phyloP scores from a whole-genome alignment of 208 protist species.

The Leishmania amazonensis region DNA sequence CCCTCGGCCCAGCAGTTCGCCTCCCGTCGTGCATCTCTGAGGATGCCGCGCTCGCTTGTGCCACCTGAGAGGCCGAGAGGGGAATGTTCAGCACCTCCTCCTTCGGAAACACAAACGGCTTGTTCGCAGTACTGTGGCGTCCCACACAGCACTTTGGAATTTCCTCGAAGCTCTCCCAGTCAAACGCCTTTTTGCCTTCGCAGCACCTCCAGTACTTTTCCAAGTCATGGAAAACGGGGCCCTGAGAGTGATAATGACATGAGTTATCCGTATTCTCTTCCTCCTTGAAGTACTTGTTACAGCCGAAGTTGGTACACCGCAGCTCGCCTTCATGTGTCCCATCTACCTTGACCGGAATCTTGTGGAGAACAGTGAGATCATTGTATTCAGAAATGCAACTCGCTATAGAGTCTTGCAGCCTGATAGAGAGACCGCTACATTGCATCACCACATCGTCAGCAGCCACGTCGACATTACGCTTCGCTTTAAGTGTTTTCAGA shows the following conservation, averaged over 20 bases:
- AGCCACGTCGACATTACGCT: conserved; percentile 32
- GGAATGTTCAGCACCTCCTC: conserved; percentile 52
- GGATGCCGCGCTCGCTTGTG: neutral
- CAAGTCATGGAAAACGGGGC: conserved; percentile 84
- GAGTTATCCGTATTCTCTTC: conserved; percentile 70
- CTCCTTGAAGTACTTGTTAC: conserved; percentile 65
- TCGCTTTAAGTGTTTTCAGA: conserved; percentile 42
- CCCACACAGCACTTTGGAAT: conserved; percentile 69
- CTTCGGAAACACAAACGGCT: conserved; percentile 50
- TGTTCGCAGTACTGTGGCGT: conserved; percentile 56
- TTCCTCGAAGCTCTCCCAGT: conserved; percentile 83
- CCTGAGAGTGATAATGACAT: conserved; percentile 70
- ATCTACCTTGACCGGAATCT: conserved; percentile 15
- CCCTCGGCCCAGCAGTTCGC: conserved; percentile 60
- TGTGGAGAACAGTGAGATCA: conserved; percentile 69
- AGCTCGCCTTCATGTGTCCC: conserved; percentile 41
- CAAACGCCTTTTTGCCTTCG: conserved; percentile 60
- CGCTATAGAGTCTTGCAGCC: conserved; percentile 40
- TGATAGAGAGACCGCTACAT: conserved; percentile 56
- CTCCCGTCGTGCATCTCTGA: conserved; percentile 6
- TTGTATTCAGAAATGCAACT: conserved; percentile 73
- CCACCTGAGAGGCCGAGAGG: conserved; percentile 41
- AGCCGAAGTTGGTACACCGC: conserved; percentile 83
- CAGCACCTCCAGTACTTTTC: conserved; percentile 89
- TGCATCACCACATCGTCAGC: conserved; percentile 51